Percentiles rank a stretch among this genome's conserved stretches.
phyloP scores from a whole-genome alignment of 2,329 filamentous ascomycete species.

The Cladorrhinum sp. region DNA sequence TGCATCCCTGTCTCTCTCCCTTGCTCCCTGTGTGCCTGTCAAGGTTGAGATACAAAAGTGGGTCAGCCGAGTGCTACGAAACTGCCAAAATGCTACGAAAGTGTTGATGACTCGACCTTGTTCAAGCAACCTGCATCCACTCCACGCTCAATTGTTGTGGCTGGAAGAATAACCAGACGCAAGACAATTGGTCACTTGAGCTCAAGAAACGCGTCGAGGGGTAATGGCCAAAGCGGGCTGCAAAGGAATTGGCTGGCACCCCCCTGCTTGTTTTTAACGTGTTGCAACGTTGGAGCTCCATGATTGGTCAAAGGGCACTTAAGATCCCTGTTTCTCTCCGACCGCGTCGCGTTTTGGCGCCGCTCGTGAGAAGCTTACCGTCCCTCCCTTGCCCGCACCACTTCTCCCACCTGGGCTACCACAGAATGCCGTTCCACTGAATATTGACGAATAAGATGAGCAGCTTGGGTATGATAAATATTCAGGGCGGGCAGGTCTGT shows the following conservation, averaged over 20 bases:
- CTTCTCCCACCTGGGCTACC: not conserved
- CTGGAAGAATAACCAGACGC: slow-evolving; percentile 4
- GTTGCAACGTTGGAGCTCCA: slow-evolving; percentile 12
- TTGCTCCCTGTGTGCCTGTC: not conserved
- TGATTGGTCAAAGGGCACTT: slow-evolving; percentile 30
- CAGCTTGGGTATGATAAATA: not conserved
- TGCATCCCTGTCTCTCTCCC: slow-evolving; percentile 13
- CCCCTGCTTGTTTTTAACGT: slow-evolving; percentile 20
- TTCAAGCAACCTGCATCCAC: slow-evolving; percentile 8
- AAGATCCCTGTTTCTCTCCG: slow-evolving; percentile 22
- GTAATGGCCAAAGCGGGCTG: slow-evolving; percentile 15
- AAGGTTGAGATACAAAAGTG: not conserved
- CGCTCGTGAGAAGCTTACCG: not conserved
- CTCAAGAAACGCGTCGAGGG: slow-evolving; percentile 21
- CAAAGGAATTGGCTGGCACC: slow-evolving; percentile 16
- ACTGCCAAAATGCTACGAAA: not conserved
- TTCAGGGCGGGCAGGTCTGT: slow-evolving; percentile 11
- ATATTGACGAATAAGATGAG: not conserved
- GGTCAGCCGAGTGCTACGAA: not conserved
- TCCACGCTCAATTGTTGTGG: slow-evolving; percentile 20
- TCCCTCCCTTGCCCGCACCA: not conserved
- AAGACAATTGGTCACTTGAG: slow-evolving; percentile 19
- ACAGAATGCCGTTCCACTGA: not conserved
- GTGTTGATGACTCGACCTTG: not conserved
- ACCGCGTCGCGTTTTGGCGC: slow-evolving; percentile 26